A percentile compares a stretch with the other conserved stretches of the same genome.
These are phyloP conservation scores for Psilocybe subaeruginosa DNA, from an alignment of 768 basidiomycete species.

Conservation along the genomic window DNA sequence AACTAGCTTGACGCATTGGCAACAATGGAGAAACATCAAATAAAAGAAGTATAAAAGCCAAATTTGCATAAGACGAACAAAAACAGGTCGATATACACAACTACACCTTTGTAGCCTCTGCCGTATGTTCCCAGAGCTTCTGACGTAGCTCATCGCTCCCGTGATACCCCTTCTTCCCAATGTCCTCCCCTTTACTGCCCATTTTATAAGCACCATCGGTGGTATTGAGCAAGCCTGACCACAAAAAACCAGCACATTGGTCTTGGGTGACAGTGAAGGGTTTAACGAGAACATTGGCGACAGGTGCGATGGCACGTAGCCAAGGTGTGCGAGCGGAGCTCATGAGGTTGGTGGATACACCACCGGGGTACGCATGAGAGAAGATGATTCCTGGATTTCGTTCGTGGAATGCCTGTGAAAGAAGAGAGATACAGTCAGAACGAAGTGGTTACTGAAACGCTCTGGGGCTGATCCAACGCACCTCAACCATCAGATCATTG, in stretches of 20 bases:
- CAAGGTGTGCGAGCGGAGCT: conserved; percentile 27
- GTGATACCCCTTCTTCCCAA: conserved; percentile 37
- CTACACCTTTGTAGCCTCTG: conserved; percentile 8
- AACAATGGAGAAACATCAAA: no score
- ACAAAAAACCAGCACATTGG: conserved; percentile 42
- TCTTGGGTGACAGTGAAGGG: conserved; percentile 27
- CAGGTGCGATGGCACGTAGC: conserved; percentile 22
- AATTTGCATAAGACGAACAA: no score
- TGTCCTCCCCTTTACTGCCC: conserved; percentile 35
- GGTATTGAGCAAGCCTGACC: conserved; percentile 31
- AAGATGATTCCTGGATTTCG: conserved; percentile 35
- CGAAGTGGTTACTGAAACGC: no score
- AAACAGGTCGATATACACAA: neutral
- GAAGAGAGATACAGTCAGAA: neutral
- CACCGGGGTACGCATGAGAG: conserved; percentile 39
- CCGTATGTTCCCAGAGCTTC: conserved; percentile 40
- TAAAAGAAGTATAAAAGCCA: no score
- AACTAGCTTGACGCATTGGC: no score
- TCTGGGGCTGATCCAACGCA: conserved; percentile 17
- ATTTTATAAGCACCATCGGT: conserved; percentile 27
- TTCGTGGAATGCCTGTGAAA: conserved; percentile 31
- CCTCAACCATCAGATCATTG: conserved; percentile 57
- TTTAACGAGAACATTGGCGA: conserved; percentile 24
- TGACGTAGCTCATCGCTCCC: conserved; percentile 38
- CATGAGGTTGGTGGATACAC: conserved; percentile 36